Conservation (phyloP, 129 eudicot species). For the Flaveria sonorensis region DNA sequence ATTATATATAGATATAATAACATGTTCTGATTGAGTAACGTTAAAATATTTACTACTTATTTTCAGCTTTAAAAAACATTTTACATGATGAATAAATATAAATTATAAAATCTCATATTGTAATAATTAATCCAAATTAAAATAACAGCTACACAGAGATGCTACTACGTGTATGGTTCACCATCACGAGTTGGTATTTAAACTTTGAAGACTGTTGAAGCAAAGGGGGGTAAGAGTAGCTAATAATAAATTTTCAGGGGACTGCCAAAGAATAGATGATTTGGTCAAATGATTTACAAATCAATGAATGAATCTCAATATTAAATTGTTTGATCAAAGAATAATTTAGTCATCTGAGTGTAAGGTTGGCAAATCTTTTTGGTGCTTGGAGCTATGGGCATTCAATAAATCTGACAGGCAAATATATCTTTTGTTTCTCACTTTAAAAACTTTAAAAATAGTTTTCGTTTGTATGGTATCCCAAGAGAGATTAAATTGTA, state of each 20-base stretch:
- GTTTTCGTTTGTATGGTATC: too few relatives aligned
- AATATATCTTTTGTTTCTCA: too few relatives aligned
- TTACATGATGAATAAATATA: too few relatives aligned
- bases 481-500: too few relatives aligned
- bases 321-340: neutral
- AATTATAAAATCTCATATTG: too few relatives aligned
- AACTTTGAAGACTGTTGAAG: neutral
- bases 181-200: too few relatives aligned
- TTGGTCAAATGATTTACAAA: neutral
- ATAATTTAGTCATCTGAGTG: neutral
- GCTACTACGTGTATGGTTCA: too few relatives aligned
- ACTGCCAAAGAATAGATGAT: neutral
- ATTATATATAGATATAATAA: too few relatives aligned
- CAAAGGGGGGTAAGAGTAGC: neutral
- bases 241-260: neutral
- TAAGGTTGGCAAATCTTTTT: neutral
- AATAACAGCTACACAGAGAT: too few relatives aligned
- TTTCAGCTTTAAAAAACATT: too few relatives aligned
- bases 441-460: too few relatives aligned
- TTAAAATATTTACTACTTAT: neutral
- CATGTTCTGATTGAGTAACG: neutral
- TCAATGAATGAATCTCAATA: neutral
- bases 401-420: neutral
- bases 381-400: neutral
- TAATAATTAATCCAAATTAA: too few relatives aligned